These are phyloP conservation scores for Linnemannia elongata DNA, from an alignment of 192 early-diverging fungal genomes.

Conservation along the genomic window DNA sequence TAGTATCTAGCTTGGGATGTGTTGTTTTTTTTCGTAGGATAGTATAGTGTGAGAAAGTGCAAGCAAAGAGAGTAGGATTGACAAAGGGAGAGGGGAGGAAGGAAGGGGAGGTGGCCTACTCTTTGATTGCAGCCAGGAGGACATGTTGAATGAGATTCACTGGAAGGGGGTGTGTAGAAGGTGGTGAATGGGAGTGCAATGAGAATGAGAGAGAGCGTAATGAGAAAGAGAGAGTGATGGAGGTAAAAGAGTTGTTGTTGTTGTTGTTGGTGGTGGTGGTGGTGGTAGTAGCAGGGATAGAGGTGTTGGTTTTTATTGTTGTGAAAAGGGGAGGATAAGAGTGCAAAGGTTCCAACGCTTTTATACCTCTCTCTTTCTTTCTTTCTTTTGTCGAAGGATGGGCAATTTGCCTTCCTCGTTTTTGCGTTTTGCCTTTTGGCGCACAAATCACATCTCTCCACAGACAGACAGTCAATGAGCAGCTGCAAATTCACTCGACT, in stretches of 20 bases:
- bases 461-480: no score
- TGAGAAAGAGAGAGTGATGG: neutral
- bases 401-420: no score
- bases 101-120: constrained; percentile 21
- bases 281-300: constrained; percentile 22
- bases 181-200: constrained; percentile 12
- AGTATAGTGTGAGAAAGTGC: neutral
- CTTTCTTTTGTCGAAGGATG: no score
- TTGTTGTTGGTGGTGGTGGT: neutral
- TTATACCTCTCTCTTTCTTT: no score
- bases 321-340: neutral
- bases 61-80: neutral
- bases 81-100: neutral
- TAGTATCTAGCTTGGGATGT: neutral
- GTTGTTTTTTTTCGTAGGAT: constrained; percentile 3
- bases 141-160: constrained; percentile 2
- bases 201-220: neutral
- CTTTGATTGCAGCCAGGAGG: constrained; percentile 53
- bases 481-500: no score
- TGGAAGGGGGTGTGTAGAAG: neutral
- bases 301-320: constrained; percentile 11
- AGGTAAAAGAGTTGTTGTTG: constrained; percentile 28
- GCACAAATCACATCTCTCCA: no score
- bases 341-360: neutral
- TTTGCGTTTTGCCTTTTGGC: no score